These are phyloP conservation scores for Umbellularia californica DNA, from an alignment of 164 flowering plant species.

Conservation along the genomic window DNA sequence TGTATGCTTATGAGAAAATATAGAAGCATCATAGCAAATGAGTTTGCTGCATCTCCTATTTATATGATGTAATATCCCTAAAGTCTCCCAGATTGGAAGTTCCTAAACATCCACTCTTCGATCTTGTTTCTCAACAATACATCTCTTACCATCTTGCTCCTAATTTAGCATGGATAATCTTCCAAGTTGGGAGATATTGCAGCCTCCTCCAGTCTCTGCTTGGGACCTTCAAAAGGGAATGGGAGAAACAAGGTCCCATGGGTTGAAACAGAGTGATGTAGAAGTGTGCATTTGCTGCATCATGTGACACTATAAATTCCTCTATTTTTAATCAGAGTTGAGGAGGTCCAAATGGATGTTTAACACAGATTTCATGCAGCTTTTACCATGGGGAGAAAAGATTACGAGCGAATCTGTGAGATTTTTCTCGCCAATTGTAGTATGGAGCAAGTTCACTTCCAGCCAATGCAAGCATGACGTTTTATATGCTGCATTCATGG, in stretches of 20 bases:
- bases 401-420: conserved; percentile 80
- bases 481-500: conserved; percentile 75
- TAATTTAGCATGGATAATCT: background rate
- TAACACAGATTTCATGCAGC: conserved; percentile 69
- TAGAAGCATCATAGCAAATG: background rate
- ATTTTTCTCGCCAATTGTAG: conserved; percentile 89
- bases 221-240: background rate
- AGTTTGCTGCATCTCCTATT: background rate
- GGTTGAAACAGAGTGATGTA: background rate
- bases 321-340: background rate
- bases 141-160: background rate
- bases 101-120: background rate
- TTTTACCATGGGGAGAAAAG: conserved; percentile 98
- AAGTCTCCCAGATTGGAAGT: too few relatives aligned
- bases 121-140: background rate
- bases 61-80: background rate
- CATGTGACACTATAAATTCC: background rate
- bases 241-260: background rate
- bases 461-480: conserved; percentile 43
- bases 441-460: conserved; percentile 82
- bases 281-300: background rate
- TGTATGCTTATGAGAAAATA: background rate
- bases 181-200: background rate
- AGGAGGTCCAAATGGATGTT: conserved; percentile 20
- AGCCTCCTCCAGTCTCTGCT: background rate